Evolutionary conservation across 768 basidiomycete genomes (phyloP).

Genomic region (Lentinula raphanica): DNA sequence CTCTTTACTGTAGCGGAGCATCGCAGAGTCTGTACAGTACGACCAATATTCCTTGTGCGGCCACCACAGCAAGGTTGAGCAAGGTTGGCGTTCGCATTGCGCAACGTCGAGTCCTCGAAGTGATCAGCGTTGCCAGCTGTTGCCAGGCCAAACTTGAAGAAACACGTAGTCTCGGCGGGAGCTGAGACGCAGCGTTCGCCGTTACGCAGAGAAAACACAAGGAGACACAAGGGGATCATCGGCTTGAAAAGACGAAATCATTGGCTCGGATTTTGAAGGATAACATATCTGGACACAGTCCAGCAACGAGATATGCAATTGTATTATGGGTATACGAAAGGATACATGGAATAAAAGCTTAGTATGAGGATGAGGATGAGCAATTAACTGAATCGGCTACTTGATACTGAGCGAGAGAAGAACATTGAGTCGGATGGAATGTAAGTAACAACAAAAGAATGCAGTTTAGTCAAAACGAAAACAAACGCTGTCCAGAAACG

Average conservation of each 20-base stretch:
- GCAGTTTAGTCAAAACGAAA: neutral
- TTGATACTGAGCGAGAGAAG: neutral
- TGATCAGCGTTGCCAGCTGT: too few relatives aligned
- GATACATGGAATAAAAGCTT: neutral
- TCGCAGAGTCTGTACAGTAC: too few relatives aligned
- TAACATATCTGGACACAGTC: neutral
- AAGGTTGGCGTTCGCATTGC: too few relatives aligned
- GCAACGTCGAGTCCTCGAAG: too few relatives aligned
- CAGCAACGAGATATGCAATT: constrained; percentile 2
- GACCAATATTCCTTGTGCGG: too few relatives aligned
- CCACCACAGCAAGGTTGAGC: too few relatives aligned
- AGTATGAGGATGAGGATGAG: neutral
- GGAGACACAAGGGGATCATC: too few relatives aligned
- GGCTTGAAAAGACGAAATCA: neutral
- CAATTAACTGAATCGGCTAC: constrained; percentile 3
- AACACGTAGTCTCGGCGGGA: too few relatives aligned
- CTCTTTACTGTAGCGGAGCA: too few relatives aligned
- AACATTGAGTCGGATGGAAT: neutral
- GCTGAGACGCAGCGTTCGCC: too few relatives aligned
- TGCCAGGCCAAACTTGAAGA: too few relatives aligned
- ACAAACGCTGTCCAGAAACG: neutral
- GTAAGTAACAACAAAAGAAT: neutral
- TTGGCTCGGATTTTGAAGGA: neutral
- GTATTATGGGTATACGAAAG: constrained; percentile 4
- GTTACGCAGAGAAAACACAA: too few relatives aligned